Percentiles rank a stretch among this genome's conserved stretches.
These are phyloP conservation scores for Globisporangium cystogenes DNA, from an alignment of 352 stramenopile species.

Conservation along the genomic window DNA sequence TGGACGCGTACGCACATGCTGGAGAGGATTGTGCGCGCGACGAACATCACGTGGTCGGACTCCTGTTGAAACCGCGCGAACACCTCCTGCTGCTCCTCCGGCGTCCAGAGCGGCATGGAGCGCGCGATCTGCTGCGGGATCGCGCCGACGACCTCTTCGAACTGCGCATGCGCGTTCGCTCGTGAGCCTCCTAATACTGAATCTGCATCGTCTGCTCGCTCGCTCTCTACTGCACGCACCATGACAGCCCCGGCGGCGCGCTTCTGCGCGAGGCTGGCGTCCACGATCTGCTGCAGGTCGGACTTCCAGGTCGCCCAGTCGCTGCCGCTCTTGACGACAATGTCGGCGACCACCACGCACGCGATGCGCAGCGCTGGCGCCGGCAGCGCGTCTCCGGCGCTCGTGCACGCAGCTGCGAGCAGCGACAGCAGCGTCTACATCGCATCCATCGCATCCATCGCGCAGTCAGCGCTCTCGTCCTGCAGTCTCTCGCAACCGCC, in stretches of 20 bases:
- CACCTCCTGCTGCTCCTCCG: constrained; percentile 19
- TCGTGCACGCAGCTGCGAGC: constrained; percentile 25
- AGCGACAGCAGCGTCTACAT: constrained; percentile 42
- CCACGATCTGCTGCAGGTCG: constrained; percentile 39
- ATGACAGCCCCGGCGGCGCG: constrained; percentile 24
- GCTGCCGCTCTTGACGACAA: constrained; percentile 39
- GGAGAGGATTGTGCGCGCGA: constrained; percentile 32
- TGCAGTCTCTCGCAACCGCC: neutral
- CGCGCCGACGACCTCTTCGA: constrained; percentile 38
- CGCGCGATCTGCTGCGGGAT: constrained; percentile 42
- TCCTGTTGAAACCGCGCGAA: constrained; percentile 33
- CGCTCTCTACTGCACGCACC: constrained; percentile 13
- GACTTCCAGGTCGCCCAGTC: constrained; percentile 40
- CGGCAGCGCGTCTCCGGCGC: constrained; percentile 14
- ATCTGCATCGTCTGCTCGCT: too few relatives aligned
- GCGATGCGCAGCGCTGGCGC: constrained; percentile 27
- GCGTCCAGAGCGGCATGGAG: constrained; percentile 18
- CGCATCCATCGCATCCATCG: neutral
- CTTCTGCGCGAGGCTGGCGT: constrained; percentile 27
- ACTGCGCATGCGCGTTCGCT: constrained; percentile 9
- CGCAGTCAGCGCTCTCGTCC: neutral
- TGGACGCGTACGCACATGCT: constrained; percentile 26
- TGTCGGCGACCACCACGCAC: constrained; percentile 39
- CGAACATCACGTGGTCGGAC: constrained; percentile 30
- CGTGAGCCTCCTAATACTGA: neutral